These are phyloP conservation scores for Tardiomyces depauwii DNA, from an alignment of 1,139 yeast species.

Conservation along the genomic window DNA sequence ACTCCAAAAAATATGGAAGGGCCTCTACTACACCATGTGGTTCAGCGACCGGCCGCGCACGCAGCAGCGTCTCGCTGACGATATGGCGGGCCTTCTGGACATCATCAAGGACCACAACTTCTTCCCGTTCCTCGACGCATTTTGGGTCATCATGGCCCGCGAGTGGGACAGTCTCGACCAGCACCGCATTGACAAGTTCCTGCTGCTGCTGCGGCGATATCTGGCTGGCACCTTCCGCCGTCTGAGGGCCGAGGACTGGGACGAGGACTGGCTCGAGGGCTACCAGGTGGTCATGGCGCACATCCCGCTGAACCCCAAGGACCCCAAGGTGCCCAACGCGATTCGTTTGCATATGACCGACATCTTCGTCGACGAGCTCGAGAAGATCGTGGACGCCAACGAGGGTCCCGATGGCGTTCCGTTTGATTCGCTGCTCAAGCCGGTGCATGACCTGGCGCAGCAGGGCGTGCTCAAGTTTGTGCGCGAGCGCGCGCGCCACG, in stretches of 20 bases:
- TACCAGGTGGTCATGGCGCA: slow-evolving; percentile 36
- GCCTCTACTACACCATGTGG: slow-evolving; percentile 92
- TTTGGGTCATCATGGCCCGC: slow-evolving; percentile 67
- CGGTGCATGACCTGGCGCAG: slow-evolving; percentile 44
- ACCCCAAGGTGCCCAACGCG: slow-evolving; percentile 53
- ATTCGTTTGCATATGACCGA: slow-evolving; percentile 80
- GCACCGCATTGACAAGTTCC: slow-evolving; percentile 76
- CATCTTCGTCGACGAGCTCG: slow-evolving; percentile 76
- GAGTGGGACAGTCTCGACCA: slow-evolving; percentile 79
- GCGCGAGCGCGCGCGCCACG: slow-evolving; percentile 53
- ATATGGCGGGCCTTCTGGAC: slow-evolving; percentile 49
- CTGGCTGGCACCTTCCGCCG: slow-evolving; percentile 54
- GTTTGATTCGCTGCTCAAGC: slow-evolving; percentile 40
- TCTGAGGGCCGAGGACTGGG: slow-evolving; percentile 48
- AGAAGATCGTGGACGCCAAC: slow-evolving; percentile 44
- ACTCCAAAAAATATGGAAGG: slow-evolving; percentile 84
- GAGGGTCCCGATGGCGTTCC: slow-evolving; percentile 40
- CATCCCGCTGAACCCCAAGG: slow-evolving; percentile 25
- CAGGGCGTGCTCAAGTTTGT: slow-evolving; percentile 50
- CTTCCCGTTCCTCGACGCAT: slow-evolving; percentile 53
- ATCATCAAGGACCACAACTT: slow-evolving; percentile 34
- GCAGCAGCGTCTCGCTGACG: slow-evolving; percentile 73
- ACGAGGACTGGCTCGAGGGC: slow-evolving; percentile 33
- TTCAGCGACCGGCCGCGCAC: slow-evolving; percentile 87
- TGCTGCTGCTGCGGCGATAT: slow-evolving; percentile 68